A percentile compares a stretch with the other conserved stretches of the same genome.
phyloP scores from a whole-genome alignment of 129 eudicot species.

The Chrysanthemum seticuspe region DNA sequence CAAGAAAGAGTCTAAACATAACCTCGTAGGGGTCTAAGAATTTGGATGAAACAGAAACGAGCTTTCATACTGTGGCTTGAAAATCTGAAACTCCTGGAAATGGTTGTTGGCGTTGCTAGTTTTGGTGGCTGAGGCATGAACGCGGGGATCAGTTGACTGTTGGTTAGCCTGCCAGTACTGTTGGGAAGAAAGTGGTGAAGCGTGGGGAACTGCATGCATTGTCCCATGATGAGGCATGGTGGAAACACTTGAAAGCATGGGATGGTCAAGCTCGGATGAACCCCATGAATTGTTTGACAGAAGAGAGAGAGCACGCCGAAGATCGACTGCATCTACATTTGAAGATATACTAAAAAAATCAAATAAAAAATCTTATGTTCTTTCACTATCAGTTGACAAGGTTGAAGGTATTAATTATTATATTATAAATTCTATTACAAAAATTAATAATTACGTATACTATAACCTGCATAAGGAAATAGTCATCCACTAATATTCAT shows the following conservation, averaged over 20 bases:
- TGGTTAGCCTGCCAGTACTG: constrained; percentile 58
- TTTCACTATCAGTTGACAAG: too few relatives aligned
- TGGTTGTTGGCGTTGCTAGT: constrained; percentile 18
- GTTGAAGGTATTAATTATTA: too few relatives aligned
- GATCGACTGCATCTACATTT: not conserved
- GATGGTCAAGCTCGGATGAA: too few relatives aligned
- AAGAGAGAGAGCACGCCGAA: too few relatives aligned
- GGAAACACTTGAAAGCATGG: too few relatives aligned
- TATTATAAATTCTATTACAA: too few relatives aligned
- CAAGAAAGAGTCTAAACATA: not conserved
- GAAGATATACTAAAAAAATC: too few relatives aligned
- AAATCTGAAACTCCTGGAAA: constrained; percentile 29
- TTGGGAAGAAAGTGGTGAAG: constrained; percentile 37
- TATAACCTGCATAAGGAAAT: not conserved
- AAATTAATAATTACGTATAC: too few relatives aligned
- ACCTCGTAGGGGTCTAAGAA: not conserved
- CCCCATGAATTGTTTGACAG: too few relatives aligned
- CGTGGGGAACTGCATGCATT: constrained; percentile 28
- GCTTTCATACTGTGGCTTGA: constrained; percentile 32
- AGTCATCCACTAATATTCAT: not conserved
- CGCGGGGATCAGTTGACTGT: constrained; percentile 33
- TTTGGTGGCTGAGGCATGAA: constrained; percentile 15
- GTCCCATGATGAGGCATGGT: too few relatives aligned
- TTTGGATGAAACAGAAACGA: constrained; percentile 41
- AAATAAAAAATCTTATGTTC: too few relatives aligned